Evolutionary conservation across 202 grass and related monocot genomes (phyloP).

Genomic region (Brachypodium distachyon): DNA sequence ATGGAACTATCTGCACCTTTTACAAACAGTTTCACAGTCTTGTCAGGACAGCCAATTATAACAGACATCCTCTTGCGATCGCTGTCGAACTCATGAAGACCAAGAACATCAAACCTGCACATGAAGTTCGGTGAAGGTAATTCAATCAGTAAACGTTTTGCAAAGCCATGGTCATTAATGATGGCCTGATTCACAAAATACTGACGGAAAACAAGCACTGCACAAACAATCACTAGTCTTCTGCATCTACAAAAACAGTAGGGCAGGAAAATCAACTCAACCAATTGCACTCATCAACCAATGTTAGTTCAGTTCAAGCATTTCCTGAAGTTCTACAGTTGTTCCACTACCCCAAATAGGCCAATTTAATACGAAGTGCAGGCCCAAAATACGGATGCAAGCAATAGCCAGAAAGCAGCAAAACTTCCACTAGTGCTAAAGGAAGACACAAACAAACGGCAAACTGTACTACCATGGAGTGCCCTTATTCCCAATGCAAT

Average conservation of each 20-base stretch:
- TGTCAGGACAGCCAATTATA: conserved; percentile 85
- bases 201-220: background rate
- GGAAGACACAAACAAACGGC: background rate
- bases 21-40: conserved; percentile 78
- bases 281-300: background rate
- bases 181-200: background rate
- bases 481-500: conserved; percentile 7
- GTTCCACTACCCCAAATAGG: background rate
- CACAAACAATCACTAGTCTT: background rate
- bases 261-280: background rate
- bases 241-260: background rate
- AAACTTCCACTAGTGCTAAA: background rate
- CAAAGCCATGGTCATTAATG: background rate
- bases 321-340: conserved; percentile 2
- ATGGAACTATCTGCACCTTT: conserved; percentile 92
- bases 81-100: conserved; percentile 94
- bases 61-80: conserved; percentile 97
- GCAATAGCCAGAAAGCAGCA: conserved; percentile 19
- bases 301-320: conserved; percentile 7
- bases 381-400: background rate
- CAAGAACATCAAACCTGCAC: conserved; percentile 87
- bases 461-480: background rate
- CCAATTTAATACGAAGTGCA: background rate
- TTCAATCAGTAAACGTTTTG: background rate
- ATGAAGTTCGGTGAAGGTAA: background rate